phyloP scores from a whole-genome alignment of 2,329 filamentous ascomycete species.

The Lasiodiplodia theobromae region DNA sequence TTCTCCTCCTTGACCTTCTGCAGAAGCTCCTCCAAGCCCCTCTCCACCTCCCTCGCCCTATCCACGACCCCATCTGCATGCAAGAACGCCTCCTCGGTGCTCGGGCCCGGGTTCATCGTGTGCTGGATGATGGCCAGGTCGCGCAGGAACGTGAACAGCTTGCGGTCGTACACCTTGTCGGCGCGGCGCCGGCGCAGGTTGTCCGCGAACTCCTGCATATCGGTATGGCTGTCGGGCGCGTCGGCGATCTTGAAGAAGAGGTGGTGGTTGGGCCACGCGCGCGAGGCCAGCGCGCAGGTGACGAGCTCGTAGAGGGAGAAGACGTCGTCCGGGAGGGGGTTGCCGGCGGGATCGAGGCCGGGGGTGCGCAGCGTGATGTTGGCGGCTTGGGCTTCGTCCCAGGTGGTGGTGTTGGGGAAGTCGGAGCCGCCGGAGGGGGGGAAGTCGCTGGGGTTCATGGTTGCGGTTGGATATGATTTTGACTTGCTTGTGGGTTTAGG shows the following conservation, averaged over 20 bases:
- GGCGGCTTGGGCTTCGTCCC: not conserved
- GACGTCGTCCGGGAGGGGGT: not conserved
- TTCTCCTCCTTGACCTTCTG: not conserved
- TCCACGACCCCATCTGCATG: not conserved
- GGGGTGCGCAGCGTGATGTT: not conserved
- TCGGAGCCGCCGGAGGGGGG: too few relatives aligned
- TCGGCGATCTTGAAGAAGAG: not conserved
- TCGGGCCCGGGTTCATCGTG: not conserved
- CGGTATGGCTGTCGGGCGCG: not conserved
- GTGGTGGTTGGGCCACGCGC: not conserved
- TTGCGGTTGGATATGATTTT: too few relatives aligned
- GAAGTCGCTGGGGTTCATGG: too few relatives aligned
- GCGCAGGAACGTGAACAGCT: not conserved
- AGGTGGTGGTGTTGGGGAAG: too few relatives aligned
- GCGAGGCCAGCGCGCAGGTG: not conserved
- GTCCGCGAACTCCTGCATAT: not conserved
- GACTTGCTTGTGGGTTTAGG: too few relatives aligned
- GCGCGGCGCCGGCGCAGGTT: not conserved
- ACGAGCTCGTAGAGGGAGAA: not conserved
- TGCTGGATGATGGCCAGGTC: not conserved
- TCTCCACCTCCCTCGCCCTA: not conserved
- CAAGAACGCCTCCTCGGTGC: not conserved
- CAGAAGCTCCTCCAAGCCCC: not conserved
- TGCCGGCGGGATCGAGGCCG: not conserved
- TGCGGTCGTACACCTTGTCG: not conserved